These are phyloP conservation scores for Xylaria sp. DNA, from an alignment of 2,329 filamentous ascomycete genomes.

Conservation along the genomic window DNA sequence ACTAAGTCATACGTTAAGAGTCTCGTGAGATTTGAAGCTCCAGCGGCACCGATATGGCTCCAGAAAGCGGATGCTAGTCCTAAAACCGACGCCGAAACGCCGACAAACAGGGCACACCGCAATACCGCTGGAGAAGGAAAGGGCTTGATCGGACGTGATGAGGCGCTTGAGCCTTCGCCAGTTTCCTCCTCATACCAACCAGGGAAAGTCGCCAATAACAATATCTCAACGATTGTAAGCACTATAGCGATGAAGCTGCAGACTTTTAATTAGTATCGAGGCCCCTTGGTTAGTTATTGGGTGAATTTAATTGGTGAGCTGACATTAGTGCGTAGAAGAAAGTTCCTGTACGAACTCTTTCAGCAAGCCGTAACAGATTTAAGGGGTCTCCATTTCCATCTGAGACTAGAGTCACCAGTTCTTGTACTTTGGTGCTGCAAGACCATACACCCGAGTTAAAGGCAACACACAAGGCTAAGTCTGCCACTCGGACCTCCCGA, in stretches of 20 bases:
- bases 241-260: not conserved
- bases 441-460: not conserved
- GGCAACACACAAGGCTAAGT: slow-evolving; percentile 9
- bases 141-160: not conserved
- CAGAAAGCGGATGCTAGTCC: slow-evolving; percentile 25
- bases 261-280: not conserved
- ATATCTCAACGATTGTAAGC: not conserved
- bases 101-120: not conserved
- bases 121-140: not conserved
- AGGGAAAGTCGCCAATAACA: too few relatives aligned
- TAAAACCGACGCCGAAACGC: not conserved
- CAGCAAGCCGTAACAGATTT: not conserved
- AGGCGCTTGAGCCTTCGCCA: not conserved
- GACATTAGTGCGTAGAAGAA: not conserved
- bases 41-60: slow-evolving; percentile 24
- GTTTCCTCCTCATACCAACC: too few relatives aligned
- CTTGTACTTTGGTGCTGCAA: not conserved
- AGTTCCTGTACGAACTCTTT: not conserved
- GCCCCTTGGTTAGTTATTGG: not conserved
- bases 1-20: slow-evolving; percentile 19
- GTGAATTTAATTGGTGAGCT: not conserved
- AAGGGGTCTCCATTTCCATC: not conserved
- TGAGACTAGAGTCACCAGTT: not conserved
- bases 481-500: slow-evolving; percentile 11
- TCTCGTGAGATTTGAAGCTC: not conserved